These are phyloP conservation scores for Aspergillus heteromorphus DNA, from an alignment of 495 filamentous ascomycete genomes.

Conservation along the genomic window DNA sequence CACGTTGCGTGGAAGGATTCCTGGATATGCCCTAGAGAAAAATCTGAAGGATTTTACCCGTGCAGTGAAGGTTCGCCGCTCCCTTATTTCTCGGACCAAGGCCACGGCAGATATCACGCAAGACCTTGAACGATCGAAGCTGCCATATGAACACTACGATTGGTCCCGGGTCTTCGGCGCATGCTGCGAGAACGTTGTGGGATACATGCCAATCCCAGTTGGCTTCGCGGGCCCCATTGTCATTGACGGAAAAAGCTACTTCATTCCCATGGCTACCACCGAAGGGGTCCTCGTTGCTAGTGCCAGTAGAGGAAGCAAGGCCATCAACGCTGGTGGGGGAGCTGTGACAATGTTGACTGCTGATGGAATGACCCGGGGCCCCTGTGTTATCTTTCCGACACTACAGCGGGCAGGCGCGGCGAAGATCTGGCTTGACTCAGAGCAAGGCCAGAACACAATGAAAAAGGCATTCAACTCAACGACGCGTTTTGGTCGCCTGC, in stretches of 20 bases:
- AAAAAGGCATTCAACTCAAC: constrained; percentile 85
- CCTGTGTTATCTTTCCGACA: constrained; percentile 77
- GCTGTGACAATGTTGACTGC: constrained; percentile 80
- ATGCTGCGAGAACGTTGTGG: constrained; percentile 92
- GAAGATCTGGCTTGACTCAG: constrained; percentile 85
- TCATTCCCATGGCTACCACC: constrained; percentile 89
- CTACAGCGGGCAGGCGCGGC: constrained; percentile 75
- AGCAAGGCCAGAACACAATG: constrained; percentile 69
- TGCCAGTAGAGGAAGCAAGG: constrained; percentile 80
- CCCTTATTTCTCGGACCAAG: constrained; percentile 69
- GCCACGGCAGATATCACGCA: constrained; percentile 64
- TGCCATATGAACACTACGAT: constrained; percentile 80
- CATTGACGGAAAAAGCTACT: constrained; percentile 82
- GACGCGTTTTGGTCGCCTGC: constrained; percentile 75
- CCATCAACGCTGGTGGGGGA: constrained; percentile 86
- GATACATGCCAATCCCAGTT: constrained; percentile 79
- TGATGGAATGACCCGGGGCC: constrained; percentile 90
- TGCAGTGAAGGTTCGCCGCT: constrained; percentile 77
- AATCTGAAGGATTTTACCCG: constrained; percentile 49
- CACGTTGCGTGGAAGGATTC: constrained; percentile 71
- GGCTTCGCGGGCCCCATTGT: constrained; percentile 81
- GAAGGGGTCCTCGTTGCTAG: constrained; percentile 88
- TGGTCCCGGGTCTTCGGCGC: constrained; percentile 81
- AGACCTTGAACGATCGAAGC: constrained; percentile 65
- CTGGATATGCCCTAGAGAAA: constrained; percentile 72